Evolutionary conservation across 163 green algal genomes (phyloP).

Genomic region (Trebouxia gelatinosa): DNA sequence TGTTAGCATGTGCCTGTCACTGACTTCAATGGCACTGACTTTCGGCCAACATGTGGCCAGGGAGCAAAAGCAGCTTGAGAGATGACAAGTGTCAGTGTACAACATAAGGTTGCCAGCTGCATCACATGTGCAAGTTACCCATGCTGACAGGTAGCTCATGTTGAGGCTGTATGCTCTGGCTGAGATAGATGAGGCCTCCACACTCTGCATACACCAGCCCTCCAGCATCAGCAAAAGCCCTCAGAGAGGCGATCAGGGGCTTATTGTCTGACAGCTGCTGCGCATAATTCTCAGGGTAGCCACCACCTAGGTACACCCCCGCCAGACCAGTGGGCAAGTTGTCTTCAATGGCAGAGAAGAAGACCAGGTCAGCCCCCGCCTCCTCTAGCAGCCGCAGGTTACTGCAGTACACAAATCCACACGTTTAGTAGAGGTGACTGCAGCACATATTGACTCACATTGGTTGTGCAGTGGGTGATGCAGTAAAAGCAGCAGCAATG

Average conservation of each 20-base stretch:
- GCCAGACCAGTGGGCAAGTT: conserved; percentile 65
- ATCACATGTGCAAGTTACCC: no score
- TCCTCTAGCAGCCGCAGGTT: conserved; percentile 69
- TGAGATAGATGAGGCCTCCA: conserved; percentile 82
- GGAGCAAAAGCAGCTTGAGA: no score
- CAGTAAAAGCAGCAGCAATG: background rate
- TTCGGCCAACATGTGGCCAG: no score
- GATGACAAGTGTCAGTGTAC: no score
- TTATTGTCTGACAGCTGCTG: conserved; percentile 67
- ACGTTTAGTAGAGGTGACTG: no score
- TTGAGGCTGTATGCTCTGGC: conserved; percentile 61
- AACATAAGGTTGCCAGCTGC: no score
- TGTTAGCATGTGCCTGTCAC: background rate
- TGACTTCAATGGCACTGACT: background rate
- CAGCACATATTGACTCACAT: no score
- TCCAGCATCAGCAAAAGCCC: conserved; percentile 77
- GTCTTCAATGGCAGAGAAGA: conserved; percentile 82
- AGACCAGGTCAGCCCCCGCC: conserved; percentile 78
- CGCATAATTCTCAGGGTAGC: conserved; percentile 76
- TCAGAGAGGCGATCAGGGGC: conserved; percentile 61
- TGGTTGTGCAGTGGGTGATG: no score
- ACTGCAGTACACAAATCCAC: conserved; percentile 14
- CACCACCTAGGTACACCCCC: conserved; percentile 81
- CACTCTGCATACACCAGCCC: conserved; percentile 88
- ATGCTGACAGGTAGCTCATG: conserved; percentile 41